Base-by-base conservation (phyloP, 163 green algal species). In the Chlamydomonas reinhardtii region DNA sequence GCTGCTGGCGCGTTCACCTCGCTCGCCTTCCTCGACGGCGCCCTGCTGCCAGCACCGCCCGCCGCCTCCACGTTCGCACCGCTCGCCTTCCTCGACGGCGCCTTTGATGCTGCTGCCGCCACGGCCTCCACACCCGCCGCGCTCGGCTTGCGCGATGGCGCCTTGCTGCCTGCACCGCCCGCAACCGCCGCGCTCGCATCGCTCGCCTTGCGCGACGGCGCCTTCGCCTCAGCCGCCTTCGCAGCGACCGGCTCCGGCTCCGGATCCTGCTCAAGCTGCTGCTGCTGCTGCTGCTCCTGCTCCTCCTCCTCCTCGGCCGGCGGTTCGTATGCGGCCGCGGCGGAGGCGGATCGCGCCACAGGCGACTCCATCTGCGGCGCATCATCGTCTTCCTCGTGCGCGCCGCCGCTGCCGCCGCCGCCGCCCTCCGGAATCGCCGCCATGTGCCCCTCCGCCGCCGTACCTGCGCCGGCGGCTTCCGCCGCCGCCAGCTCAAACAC, bases 351-450 rank as follows among this genome's bases (percentile, higher is more conserved):
- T 0, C 39, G 8, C 2, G 43, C 22, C n/a, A 85, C 43, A 4
- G 79, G 81, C 8, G 81, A 86, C 35, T 80, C 68, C 81, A 86
- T 86, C 59, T 68, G 70, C 22, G 81, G 81, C 70, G 59, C 59
- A 24, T 86, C 81, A 37, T 86, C 61, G 34, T 73, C 59, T 27
- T 68, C n/a, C 5, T 48, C 39, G 39, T n/a, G n/a, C n/a, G n/a
- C n/a, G 73, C 48, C 35, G 4, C 35, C n/a, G 5, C 73, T 3
- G 9, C n/a, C 29, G 1, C 73, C 73, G 32, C n/a, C 22, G 32
- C 69, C 32, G 34, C 20, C 20, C 73, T 80, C 73, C 31, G 17
- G 27, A 24, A 65, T 65, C 27, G 11, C 19, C n/a, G 22, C 52
- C 52, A 78, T 69, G 73, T 27, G 32, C 32, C 25, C 20, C 37